These are phyloP conservation scores for Purshia tridentata DNA, from an alignment of 306 rosid genomes.

Conservation along the genomic window DNA sequence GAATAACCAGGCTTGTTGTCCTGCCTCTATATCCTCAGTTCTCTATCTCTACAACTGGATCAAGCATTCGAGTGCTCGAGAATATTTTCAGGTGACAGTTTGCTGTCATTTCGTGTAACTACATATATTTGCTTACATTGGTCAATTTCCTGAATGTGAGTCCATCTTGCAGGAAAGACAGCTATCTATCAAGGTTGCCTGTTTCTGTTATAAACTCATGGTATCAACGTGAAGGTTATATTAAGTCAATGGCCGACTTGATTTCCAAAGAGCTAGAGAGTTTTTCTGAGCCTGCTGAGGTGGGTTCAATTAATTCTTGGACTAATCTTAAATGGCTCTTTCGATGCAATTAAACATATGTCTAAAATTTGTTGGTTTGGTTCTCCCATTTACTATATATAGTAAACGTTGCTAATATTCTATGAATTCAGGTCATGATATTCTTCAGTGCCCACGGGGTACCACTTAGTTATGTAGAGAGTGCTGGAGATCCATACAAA, in stretches of 20 bases:
- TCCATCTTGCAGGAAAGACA: constrained; percentile 72
- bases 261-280: constrained; percentile 72
- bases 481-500: constrained; percentile 95
- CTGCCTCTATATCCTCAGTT: constrained; percentile 95
- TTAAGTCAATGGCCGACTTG: constrained; percentile 92
- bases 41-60: constrained; percentile 99
- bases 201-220: constrained; percentile 92
- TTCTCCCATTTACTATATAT: constrained; percentile 8
- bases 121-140: constrained; percentile 7
- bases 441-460: constrained; percentile 99
- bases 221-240: constrained; percentile 90
- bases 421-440: constrained; percentile 61
- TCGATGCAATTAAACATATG: background rate
- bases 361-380: constrained; percentile 1
- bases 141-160: constrained; percentile 25
- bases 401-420: constrained; percentile 17
- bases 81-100: constrained; percentile 66
- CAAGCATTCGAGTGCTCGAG: constrained; percentile 83
- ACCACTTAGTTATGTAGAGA: constrained; percentile 88
- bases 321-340: constrained; percentile 16
- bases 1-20: constrained; percentile 92
- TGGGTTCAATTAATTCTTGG: constrained; percentile 32
- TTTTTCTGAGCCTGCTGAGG: constrained; percentile 72
- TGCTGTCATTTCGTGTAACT: constrained; percentile 21
- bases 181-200: constrained; percentile 67